Evolutionary conservation across 2,329 filamentous ascomycete species (phyloP), one percentile per base, ranked within the genome.

Genomic region (Onygenales sp.): DNA sequence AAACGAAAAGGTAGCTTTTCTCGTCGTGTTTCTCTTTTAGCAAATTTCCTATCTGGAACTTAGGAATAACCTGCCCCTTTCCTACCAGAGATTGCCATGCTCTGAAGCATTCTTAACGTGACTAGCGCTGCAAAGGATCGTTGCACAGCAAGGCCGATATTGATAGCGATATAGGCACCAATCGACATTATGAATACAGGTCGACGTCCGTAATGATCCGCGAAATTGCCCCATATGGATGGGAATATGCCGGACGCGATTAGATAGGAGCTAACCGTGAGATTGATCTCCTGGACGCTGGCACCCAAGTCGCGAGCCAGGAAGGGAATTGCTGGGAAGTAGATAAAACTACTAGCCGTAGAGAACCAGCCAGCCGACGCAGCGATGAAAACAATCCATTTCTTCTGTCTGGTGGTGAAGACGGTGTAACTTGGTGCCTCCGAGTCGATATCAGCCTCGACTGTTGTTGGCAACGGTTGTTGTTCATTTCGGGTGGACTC

Each of bases 131-230:
- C 53, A 48, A 65, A 72, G 49, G 56, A 65, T 40, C 61, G 56
- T 53, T 71, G 67, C 11, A 73, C 37, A 1, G 70, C 69, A 3
- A 73, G 60, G 1, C 70, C 70, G 27, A 72, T 62, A 53, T 71
- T 71, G 10, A 70, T 67, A 7, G 61, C 61, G n/a, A 71, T 54
- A 42, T 68, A 72, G 45, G 69, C 52, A 4, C 55, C 43, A 32
- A 69, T 62, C 2, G 58, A 58, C 9, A 63, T 44, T 14, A 66
- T 59, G 49, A 64, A 67, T 1, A 62, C 61, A 3, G 62, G 64
- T 1, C 67, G 63, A 11, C 67, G 61, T 13, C 67, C 67, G 11
- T 58, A 51, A 0, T 57, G 56, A 52, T 70, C 68, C 6, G 68
- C 63, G 14, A 66, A 60, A 11, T 61, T 58, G 9, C 64, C 67